Evolutionary conservation across 768 basidiomycete genomes (phyloP), one percentile per base, ranked within the genome.

Genomic region (Amanita exitialis): DNA sequence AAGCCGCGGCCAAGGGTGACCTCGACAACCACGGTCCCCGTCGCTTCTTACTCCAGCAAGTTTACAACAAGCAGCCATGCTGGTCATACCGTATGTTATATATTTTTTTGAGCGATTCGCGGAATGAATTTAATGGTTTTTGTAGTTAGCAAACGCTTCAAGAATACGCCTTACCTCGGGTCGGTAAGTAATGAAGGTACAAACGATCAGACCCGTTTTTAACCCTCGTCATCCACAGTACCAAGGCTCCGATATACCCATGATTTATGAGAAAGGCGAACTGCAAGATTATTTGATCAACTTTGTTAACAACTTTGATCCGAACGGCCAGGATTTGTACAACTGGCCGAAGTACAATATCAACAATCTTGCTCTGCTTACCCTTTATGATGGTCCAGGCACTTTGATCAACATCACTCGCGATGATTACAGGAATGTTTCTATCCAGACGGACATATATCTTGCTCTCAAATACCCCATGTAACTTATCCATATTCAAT

Each of bases 71-170:
- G 37, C 71, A 70, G 57, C 61, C 59, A 6, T 55, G 64, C 3
- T 77, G 72, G 72, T 62, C 64, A 0, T 74, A 65, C 56, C 55
- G 74, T 74, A 36, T 51, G 66, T 64, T n/a, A n/a, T n/a, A n/a
- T n/a, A n/a, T n/a, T n/a, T n/a, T n/a, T n/a, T n/a, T n/a, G n/a
- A n/a, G n/a, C n/a, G n/a, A n/a, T n/a, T n/a, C n/a, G 10, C 43
- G 5, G 16, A 8, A 20, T 7, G 16, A 9, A 15, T 28, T 35
- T 18, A 3, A 47, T 20, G 32, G 0, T 4, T n/a, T 6, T 4
- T 20, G 18, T 44, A 65, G 64, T 62, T 38, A 62, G 56, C 46
- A 57, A 56, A 30, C 54, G 57, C n/a, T 35, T 32, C 15, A 65
- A 65, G 51, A 21, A 28, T 3, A 54, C 41, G 7, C 64, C 64